phyloP scores from a whole-genome alignment of 2,329 filamentous ascomycete genomes.

The Fusarium paranaense region DNA sequence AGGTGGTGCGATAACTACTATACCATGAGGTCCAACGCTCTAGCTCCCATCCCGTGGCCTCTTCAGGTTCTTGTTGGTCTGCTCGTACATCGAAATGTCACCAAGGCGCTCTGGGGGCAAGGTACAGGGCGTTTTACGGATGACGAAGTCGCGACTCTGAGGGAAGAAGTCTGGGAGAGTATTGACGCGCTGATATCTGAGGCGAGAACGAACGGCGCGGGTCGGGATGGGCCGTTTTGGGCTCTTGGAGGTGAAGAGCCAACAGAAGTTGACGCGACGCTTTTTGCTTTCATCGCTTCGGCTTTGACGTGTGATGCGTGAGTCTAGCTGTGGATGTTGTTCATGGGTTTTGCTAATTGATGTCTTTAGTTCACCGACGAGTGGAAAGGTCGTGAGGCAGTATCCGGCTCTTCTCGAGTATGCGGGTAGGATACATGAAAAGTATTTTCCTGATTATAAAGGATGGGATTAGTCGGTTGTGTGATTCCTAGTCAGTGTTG shows the following conservation, averaged over 20 bases:
- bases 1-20: constrained; percentile 71
- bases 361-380: constrained; percentile 57
- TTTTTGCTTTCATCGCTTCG: constrained; percentile 70
- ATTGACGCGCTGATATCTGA: constrained; percentile 59
- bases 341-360: not conserved
- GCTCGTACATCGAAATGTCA: constrained; percentile 58
- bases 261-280: constrained; percentile 66
- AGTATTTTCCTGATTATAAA: constrained; percentile 70
- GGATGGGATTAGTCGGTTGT: constrained; percentile 42
- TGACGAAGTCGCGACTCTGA: constrained; percentile 60
- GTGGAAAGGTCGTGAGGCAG: constrained; percentile 55
- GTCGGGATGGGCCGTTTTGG: constrained; percentile 63
- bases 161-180: constrained; percentile 65
- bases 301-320: constrained; percentile 65
- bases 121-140: constrained; percentile 63
- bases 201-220: constrained; percentile 37
- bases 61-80: constrained; percentile 63
- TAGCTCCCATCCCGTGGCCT: constrained; percentile 63
- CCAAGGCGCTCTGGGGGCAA: constrained; percentile 64
- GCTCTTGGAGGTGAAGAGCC: constrained; percentile 63
- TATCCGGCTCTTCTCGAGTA: constrained; percentile 67
- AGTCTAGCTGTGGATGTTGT: constrained; percentile 44
- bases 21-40: constrained; percentile 64
- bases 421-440: constrained; percentile 64
- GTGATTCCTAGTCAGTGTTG: not conserved